These are phyloP conservation scores for Ophiostoma pallidulum DNA, from an alignment of 2,329 filamentous ascomycete genomes.

Conservation along the genomic window DNA sequence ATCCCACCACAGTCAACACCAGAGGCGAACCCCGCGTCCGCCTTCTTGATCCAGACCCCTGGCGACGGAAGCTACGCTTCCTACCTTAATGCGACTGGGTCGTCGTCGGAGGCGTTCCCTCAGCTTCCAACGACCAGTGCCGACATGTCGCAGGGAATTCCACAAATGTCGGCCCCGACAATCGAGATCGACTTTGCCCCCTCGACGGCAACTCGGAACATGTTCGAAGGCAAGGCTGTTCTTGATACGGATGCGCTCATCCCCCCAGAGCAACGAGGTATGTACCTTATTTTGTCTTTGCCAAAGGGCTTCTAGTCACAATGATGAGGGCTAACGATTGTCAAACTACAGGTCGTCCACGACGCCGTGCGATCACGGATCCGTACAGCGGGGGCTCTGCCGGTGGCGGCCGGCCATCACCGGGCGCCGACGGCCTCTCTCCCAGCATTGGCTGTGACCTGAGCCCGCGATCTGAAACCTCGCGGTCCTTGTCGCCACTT, in stretches of 20 bases:
- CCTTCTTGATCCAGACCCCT: conserved; percentile 34
- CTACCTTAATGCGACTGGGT: conserved; percentile 35
- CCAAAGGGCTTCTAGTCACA: not conserved
- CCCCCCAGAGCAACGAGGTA: conserved; percentile 61
- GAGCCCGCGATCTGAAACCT: conserved; percentile 36
- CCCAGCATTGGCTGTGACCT: conserved; percentile 40
- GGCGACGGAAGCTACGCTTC: conserved; percentile 30
- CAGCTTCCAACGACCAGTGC: conserved; percentile 37
- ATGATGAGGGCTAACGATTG: conserved; percentile 1
- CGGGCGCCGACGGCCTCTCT: conserved; percentile 33
- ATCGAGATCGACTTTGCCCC: conserved; percentile 93
- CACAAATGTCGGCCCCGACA: conserved; percentile 79
- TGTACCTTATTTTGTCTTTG: too few relatives aligned
- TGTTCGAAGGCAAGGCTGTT: conserved; percentile 55
- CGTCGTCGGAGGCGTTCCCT: conserved; percentile 41
- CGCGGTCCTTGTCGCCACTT: conserved; percentile 50
- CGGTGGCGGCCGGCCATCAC: conserved; percentile 29
- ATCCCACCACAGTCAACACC: conserved; percentile 48
- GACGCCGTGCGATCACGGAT: conserved; percentile 49
- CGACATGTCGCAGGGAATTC: conserved; percentile 55
- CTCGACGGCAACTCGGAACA: conserved; percentile 52
- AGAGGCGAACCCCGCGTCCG: conserved; percentile 34
- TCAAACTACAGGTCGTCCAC: conserved; percentile 34
- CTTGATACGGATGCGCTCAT: conserved; percentile 71
- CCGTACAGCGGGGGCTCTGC: conserved; percentile 44